Conservation (phyloP, 2,329 filamentous ascomycete genomes). For the Cryphonectria japonica region DNA sequence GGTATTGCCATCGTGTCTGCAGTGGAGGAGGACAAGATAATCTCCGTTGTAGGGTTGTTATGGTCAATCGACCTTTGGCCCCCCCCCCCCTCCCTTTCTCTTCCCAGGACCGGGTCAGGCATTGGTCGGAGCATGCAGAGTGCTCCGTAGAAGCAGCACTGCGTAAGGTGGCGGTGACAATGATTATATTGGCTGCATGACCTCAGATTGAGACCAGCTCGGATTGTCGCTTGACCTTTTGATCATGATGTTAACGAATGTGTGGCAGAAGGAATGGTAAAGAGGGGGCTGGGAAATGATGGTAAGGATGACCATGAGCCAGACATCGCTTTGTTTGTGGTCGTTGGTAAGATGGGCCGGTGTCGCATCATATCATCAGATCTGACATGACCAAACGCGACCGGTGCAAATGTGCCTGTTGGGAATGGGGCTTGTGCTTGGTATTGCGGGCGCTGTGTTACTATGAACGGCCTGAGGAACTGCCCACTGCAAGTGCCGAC, state of each 20-base stretch:
- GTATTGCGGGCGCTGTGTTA: constrained; percentile 10
- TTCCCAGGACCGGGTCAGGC: not conserved
- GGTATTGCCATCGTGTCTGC: constrained; percentile 7
- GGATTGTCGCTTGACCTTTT: not conserved
- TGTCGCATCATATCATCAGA: not conserved
- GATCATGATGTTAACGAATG: not conserved
- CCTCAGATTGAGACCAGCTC: not conserved
- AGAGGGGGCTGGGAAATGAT: not conserved
- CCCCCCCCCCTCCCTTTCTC: not conserved
- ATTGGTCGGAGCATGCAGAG: not conserved
- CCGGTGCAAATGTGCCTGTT: not conserved
- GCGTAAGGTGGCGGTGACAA: not conserved
- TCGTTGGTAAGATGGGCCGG: not conserved
- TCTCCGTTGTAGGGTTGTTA: not conserved
- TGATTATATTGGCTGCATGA: constrained; percentile 6
- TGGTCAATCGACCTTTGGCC: not conserved
- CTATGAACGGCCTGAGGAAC: not conserved
- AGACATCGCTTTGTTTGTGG: not conserved
- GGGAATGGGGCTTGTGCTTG: constrained; percentile 7
- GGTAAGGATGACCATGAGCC: not conserved
- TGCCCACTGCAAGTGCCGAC: not conserved
- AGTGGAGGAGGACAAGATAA: constrained; percentile 4
- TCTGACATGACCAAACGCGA: not conserved
- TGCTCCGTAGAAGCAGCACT: not conserved
- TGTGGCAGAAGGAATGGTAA: not conserved